Evolutionary conservation across 306 rosid genomes (phyloP), one percentile per base, ranked within the genome.

Genomic region (Oxytropis ochrocephala): DNA sequence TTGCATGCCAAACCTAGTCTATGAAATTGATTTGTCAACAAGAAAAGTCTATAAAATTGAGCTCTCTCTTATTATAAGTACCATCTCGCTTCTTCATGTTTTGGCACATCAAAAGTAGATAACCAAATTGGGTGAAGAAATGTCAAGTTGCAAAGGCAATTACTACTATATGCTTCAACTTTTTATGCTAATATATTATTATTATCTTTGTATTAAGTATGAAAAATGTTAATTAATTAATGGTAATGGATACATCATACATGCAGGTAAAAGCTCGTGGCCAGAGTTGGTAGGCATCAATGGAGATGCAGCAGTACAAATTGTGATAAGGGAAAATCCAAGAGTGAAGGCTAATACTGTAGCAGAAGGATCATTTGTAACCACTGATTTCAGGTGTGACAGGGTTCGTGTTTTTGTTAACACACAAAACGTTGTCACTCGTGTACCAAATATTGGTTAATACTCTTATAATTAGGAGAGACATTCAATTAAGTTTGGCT

Each of bases 371-470:
- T 42, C 88, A 3, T 0, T n/a, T 6, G 74, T 84, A 13, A 80
- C 83, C 8, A 0, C 4, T 3, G 89, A 86, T 58, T 80, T 80
- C 17, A 65, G 85, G 12, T 75, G 82, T 17, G 85, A 82, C 61
- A 74, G 95, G 61, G 91, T 86, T 60, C 76, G 89, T 0, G 73
- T 88, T 35, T 86, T 84, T 72, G 81, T 84, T 16, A 41, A 80
- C 58, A 29, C 56, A 14, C 32, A 58, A 3, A 50, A 62, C 10
- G 12, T 59, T 55, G 82, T 88, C 8, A 52, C 74, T 12, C 67
- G 49, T 5, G 83, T 78, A n/a, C 91, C 91, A 5, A 19, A 0
- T 16, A 84, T 82, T 74, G 88, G 85, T 53, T 80, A 2, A 4
- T 8, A 35, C 3, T 35, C 1, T 35, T 38, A 35, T 19, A 61